A percentile compares a stretch with the other conserved stretches of the same genome.
Evolutionary conservation across 805 yeast genomes (phyloP).

Genomic region (Komagataella ulmi): DNA sequence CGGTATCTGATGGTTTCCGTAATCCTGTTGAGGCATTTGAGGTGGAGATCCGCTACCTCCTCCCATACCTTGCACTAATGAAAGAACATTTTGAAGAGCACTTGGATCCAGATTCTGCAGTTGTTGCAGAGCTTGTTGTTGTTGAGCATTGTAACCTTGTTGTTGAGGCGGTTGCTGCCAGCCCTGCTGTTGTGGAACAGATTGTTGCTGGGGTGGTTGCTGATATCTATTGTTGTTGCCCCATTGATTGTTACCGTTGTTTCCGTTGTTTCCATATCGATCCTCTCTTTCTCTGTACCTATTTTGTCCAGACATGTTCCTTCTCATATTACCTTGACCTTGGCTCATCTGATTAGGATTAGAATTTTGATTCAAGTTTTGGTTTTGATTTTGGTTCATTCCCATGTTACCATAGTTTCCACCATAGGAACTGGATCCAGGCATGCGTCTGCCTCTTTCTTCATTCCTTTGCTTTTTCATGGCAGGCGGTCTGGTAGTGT

Average conservation of each 20-base stretch:
- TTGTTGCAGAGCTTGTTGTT: slow-evolving; percentile 2
- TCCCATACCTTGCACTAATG: background rate
- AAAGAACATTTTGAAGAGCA: background rate
- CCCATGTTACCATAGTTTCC: slow-evolving; percentile 4
- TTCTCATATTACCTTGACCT: slow-evolving; percentile 7
- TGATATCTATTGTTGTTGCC: slow-evolving; percentile 3
- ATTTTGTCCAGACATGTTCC: slow-evolving; percentile 4
- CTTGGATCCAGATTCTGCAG: background rate
- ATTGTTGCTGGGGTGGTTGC: slow-evolving; percentile 10
- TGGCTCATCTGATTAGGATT: background rate
- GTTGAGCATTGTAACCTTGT: slow-evolving; percentile 1
- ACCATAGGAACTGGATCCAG: slow-evolving; percentile 3
- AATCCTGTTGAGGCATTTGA: slow-evolving; percentile 3
- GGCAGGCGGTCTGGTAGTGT: slow-evolving; percentile 21
- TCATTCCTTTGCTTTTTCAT: slow-evolving; percentile 3
- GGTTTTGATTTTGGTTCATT: slow-evolving; percentile 1
- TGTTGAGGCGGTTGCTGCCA: slow-evolving; percentile 5
- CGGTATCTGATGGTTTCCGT: background rate
- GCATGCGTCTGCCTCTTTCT: slow-evolving; percentile 3
- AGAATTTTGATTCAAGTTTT: slow-evolving; percentile 1
- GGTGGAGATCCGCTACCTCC: slow-evolving; percentile 2
- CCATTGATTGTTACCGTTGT: slow-evolving; percentile 1
- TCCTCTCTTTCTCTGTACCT: slow-evolving; percentile 2
- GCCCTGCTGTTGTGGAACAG: slow-evolving; percentile 5
- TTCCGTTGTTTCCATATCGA: background rate